Base-by-base conservation (phyloP, 441 rosid genomes). In the Gossypium davidsonii region DNA sequence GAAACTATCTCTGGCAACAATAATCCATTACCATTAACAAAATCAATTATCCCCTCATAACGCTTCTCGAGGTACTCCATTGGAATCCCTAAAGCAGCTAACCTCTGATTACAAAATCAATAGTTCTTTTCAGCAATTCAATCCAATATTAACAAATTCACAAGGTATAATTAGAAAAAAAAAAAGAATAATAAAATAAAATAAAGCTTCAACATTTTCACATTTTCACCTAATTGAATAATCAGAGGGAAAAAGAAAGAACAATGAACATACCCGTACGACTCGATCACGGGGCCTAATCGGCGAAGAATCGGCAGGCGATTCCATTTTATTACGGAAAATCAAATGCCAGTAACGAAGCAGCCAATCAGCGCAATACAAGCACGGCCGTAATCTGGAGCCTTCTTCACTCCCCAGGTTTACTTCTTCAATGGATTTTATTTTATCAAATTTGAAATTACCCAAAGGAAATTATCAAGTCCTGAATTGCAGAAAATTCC, bases 11-110 rank as follows among this genome's bases (percentile, higher is more conserved):
- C 88, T 0, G 88, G 71, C 64, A 83, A 78, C 83, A 57, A 75
- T 4, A 82, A 79, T 76, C 21, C 57, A 64, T 86, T 85, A 73
- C 77, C 82, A 71, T 3, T 79, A 67, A 84, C 83, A 76, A 86
- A 93, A 59, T 77, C 84, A 78, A 89, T 90, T 59, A 91, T 31
- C 15, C 93, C 97, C 56, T 74, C 57, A 73, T 73, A 81, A 66
- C 26, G 59, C 71, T 71, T 85, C 56, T 84, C 77, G 18, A 85
- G 85, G 62, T 48, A 76, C 79, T 82, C 91, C 79, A 77, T 74
- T 0, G 89, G 89, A 79, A 96, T 88, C 51, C 92, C 96, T 44
- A 78, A 60, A 81, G 64, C 82, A 39, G 82, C 86, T 74, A 96
- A 90, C 87, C 92, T 90, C 98, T 96, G 82, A 37, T 62, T 6